phyloP scores from a whole-genome alignment of 2,329 filamentous ascomycete species.

The Sclerotiophoma versabilis region DNA sequence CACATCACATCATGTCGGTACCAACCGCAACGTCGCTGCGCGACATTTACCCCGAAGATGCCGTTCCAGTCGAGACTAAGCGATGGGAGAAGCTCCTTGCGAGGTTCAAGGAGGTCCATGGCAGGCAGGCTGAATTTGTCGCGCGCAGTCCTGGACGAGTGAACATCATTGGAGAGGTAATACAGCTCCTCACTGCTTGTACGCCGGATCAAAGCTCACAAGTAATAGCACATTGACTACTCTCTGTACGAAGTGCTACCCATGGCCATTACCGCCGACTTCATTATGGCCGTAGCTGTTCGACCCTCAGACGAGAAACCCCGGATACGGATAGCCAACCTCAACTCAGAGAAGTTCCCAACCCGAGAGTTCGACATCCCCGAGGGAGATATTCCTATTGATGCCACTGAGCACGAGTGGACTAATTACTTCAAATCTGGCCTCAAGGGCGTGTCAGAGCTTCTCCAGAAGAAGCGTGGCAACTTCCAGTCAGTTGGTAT shows the following conservation, averaged over 20 bases:
- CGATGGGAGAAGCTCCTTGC: conserved; percentile 79
- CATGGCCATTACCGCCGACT: conserved; percentile 92
- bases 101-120: conserved; percentile 75
- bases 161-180: conserved; percentile 91
- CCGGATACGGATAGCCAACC: conserved; percentile 78
- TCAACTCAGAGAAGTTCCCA: conserved; percentile 77
- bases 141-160: conserved; percentile 91
- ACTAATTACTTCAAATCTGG: conserved; percentile 98
- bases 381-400: conserved; percentile 68
- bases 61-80: conserved; percentile 69
- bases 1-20: conserved; percentile 57
- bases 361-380: conserved; percentile 77
- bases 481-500: conserved; percentile 76
- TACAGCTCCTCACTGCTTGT: not conserved
- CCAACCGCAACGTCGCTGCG: conserved; percentile 77
- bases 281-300: conserved; percentile 79
- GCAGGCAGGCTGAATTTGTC: conserved; percentile 76
- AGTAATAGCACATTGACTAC: conserved; percentile 87
- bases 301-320: conserved; percentile 62
- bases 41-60: conserved; percentile 83
- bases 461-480: conserved; percentile 73
- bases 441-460: conserved; percentile 78
- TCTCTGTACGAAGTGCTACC: conserved; percentile 94
- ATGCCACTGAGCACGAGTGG: conserved; percentile 88
- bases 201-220: conserved; percentile 21